phyloP scores from a whole-genome alignment of 2,329 filamentous ascomycete species.

The Raffaelea ambrosiae region DNA sequence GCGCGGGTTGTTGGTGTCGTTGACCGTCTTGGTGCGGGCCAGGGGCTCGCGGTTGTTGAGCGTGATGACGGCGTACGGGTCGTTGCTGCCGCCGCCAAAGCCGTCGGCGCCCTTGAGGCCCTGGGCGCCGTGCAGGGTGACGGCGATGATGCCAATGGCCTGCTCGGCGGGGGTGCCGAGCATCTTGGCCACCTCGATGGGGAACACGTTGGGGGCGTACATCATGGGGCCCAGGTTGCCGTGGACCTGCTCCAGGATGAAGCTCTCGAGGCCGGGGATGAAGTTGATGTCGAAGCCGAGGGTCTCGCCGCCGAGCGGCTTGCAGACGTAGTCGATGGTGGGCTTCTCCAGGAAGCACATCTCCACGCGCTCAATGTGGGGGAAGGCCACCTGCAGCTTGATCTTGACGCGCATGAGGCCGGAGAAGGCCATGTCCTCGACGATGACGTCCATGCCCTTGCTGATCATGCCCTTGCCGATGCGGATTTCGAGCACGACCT shows the following conservation, averaged over 20 bases:
- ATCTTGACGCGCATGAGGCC: constrained; percentile 96
- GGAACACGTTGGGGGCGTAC: constrained; percentile 96
- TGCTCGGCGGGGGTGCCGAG: constrained; percentile 88
- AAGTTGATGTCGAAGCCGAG: constrained; percentile 99
- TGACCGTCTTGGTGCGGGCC: constrained; percentile 79
- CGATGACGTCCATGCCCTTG: constrained; percentile 94
- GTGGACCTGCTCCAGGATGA: constrained; percentile 95
- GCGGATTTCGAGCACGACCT: constrained; percentile 88
- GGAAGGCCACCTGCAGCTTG: constrained; percentile 93
- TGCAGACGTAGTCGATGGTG: constrained; percentile 93
- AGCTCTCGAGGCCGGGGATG: constrained; percentile 84
- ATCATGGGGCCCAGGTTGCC: constrained; percentile 92
- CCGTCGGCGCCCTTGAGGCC: constrained; percentile 94
- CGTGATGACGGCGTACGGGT: constrained; percentile 81
- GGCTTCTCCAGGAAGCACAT: constrained; percentile 90
- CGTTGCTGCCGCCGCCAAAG: constrained; percentile 72
- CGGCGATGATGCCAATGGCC: constrained; percentile 85
- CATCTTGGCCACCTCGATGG: constrained; percentile 98
- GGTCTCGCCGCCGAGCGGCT: constrained; percentile 88
- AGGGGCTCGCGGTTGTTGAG: constrained; percentile 76
- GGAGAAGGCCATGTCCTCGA: constrained; percentile 94
- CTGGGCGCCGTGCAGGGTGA: constrained; percentile 84
- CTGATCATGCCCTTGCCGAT: constrained; percentile 95
- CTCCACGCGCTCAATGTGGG: constrained; percentile 88
- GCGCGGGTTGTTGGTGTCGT: constrained; percentile 75